Evolutionary conservation across 202 grass and related monocot species (phyloP).

Genomic region (Bolboschoenoplectus hybrid): DNA sequence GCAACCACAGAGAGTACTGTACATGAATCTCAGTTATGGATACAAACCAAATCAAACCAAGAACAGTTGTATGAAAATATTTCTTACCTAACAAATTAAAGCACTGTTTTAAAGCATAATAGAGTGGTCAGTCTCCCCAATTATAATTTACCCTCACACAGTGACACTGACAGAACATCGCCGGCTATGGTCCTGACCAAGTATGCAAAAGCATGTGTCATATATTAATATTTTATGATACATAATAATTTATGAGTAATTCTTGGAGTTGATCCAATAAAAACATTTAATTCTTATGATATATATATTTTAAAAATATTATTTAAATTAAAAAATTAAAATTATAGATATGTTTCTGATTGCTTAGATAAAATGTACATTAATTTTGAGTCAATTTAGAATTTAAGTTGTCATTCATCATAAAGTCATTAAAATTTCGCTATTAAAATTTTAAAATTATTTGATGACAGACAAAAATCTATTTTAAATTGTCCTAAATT

Average conservation of each 20-base stretch:
- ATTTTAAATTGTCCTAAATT: too few species aligned
- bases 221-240: neutral
- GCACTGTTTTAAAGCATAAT: neutral
- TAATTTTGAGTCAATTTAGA: too few species aligned
- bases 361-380: too few species aligned
- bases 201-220: neutral
- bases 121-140: neutral
- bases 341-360: too few species aligned
- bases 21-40: neutral
- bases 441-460: too few species aligned
- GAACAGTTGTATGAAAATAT: neutral
- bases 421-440: too few species aligned
- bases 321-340: too few species aligned
- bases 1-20: neutral
- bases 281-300: too few species aligned
- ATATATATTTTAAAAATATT: too few species aligned
- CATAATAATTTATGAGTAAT: neutral
- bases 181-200: neutral
- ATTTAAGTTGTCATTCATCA: too few species aligned
- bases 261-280: too few species aligned
- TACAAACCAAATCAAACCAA: neutral
- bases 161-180: neutral
- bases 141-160: neutral
- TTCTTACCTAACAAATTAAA: conserved; percentile 22
- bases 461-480: too few species aligned